A percentile compares a stretch with the other conserved stretches of the same genome.
Conservation (phyloP, 2,329 filamentous ascomycete species). For the Ophiognomonia clavigignenti-juglandacearum region DNA sequence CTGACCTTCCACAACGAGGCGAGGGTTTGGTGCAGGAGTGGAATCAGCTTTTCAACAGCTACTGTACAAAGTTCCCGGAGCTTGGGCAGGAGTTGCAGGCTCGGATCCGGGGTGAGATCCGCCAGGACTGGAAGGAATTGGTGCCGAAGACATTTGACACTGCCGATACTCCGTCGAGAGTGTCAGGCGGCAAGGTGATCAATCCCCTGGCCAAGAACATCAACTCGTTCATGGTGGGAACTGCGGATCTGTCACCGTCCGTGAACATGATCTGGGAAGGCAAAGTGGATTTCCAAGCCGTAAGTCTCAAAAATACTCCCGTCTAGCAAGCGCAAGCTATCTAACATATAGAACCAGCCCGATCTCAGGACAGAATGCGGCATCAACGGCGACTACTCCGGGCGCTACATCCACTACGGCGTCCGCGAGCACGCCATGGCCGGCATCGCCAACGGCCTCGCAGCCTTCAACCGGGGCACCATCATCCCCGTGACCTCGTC, state of each 20-base stretch:
- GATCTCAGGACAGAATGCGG: constrained; percentile 19
- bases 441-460: constrained; percentile 52
- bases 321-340: neutral
- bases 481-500: constrained; percentile 49
- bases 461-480: constrained; percentile 46
- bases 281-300: constrained; percentile 46
- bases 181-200: constrained; percentile 40
- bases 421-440: constrained; percentile 60
- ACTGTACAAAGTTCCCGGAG: constrained; percentile 20
- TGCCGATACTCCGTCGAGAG: constrained; percentile 44
- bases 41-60: constrained; percentile 30
- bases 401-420: constrained; percentile 56
- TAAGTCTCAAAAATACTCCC: constrained; percentile 21
- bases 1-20: constrained; percentile 40
- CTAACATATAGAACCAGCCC: constrained; percentile 19
- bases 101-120: constrained; percentile 43
- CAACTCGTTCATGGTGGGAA: constrained; percentile 40
- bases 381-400: constrained; percentile 41
- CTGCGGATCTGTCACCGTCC: constrained; percentile 41
- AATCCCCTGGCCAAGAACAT: constrained; percentile 39
- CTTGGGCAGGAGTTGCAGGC: constrained; percentile 36
- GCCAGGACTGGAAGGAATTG: constrained; percentile 42
- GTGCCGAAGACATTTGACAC: constrained; percentile 46
- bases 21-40: constrained; percentile 42
- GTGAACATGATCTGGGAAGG: constrained; percentile 46